Conservation (phyloP, 1,284 basidiomycete species). For the Pterula multifida region DNA sequence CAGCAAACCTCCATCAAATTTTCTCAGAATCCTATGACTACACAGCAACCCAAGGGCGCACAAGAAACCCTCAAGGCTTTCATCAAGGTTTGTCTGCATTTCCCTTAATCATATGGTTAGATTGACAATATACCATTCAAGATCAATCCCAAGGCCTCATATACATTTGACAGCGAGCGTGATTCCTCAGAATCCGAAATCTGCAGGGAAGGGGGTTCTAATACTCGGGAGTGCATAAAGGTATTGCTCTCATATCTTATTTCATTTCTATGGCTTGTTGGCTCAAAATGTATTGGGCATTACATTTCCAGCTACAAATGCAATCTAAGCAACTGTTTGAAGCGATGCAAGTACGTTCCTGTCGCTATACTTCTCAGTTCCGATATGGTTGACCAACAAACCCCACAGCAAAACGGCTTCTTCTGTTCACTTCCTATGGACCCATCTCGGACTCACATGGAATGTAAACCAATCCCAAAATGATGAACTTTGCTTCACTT, state of each 20-base stretch:
- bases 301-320: slow-evolving; percentile 44
- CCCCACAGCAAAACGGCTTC: slow-evolving; percentile 45
- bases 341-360: slow-evolving; percentile 72
- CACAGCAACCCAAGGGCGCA: slow-evolving; percentile 2
- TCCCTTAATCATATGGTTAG: slow-evolving; percentile 1
- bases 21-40: no score
- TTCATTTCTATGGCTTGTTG: slow-evolving; percentile 1
- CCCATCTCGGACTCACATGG: slow-evolving; percentile 60
- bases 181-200: slow-evolving; percentile 49
- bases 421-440: slow-evolving; percentile 69
- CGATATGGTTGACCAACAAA: slow-evolving; percentile 6
- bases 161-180: slow-evolving; percentile 51
- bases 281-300: slow-evolving; percentile 10
- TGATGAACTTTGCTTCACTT: slow-evolving; percentile 16
- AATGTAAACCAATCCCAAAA: slow-evolving; percentile 57
- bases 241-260: slow-evolving; percentile 21
- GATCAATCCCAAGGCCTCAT: slow-evolving; percentile 37
- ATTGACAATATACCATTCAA: slow-evolving; percentile 18
- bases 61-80: slow-evolving; percentile 21
- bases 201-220: slow-evolving; percentile 39
- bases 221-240: slow-evolving; percentile 46
- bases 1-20: neutral
- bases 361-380: slow-evolving; percentile 12
- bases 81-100: slow-evolving; percentile 22
- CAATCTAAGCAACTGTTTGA: slow-evolving; percentile 57